phyloP scores from a whole-genome alignment of 495 filamentous ascomycete species.

The Penicillium paradoxum region DNA sequence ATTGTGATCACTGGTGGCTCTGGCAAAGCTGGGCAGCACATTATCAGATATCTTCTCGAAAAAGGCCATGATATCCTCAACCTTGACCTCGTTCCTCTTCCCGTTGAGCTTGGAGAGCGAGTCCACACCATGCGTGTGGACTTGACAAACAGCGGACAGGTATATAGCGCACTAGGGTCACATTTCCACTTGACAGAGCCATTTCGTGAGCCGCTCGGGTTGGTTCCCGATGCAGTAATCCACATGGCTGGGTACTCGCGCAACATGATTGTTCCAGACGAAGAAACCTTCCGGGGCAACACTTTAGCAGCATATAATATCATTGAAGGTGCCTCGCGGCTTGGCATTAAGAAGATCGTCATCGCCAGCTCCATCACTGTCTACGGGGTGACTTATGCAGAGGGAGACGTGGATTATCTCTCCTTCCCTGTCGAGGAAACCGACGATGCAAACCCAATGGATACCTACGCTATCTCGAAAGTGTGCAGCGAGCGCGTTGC shows the following conservation, averaged over 20 bases:
- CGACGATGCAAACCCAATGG: constrained; percentile 50
- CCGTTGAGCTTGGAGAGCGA: constrained; percentile 34
- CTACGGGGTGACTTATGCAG: constrained; percentile 55
- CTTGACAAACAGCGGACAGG: constrained; percentile 54
- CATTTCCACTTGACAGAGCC: constrained; percentile 52
- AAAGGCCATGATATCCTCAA: constrained; percentile 54
- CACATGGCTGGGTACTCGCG: constrained; percentile 57
- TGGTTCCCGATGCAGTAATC: constrained; percentile 53
- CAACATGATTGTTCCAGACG: constrained; percentile 59
- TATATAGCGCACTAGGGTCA: constrained; percentile 53
- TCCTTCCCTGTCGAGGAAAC: constrained; percentile 54
- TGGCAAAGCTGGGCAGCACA: constrained; percentile 56
- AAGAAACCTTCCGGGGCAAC: constrained; percentile 53
- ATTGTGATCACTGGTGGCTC: constrained; percentile 56
- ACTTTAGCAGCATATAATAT: constrained; percentile 52
- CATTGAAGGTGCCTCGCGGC: constrained; percentile 55
- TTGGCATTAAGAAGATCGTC: constrained; percentile 58
- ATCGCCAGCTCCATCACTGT: constrained; percentile 53
- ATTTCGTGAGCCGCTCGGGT: constrained; percentile 33
- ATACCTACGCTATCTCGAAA: constrained; percentile 57
- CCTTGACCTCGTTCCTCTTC: constrained; percentile 46
- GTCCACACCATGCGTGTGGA: constrained; percentile 56
- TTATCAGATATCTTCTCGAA: constrained; percentile 49
- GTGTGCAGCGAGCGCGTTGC: constrained; percentile 53
- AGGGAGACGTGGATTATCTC: constrained; percentile 52